Base-by-base conservation (phyloP, 1,284 basidiomycete species). In the Naganishia cerealis region DNA sequence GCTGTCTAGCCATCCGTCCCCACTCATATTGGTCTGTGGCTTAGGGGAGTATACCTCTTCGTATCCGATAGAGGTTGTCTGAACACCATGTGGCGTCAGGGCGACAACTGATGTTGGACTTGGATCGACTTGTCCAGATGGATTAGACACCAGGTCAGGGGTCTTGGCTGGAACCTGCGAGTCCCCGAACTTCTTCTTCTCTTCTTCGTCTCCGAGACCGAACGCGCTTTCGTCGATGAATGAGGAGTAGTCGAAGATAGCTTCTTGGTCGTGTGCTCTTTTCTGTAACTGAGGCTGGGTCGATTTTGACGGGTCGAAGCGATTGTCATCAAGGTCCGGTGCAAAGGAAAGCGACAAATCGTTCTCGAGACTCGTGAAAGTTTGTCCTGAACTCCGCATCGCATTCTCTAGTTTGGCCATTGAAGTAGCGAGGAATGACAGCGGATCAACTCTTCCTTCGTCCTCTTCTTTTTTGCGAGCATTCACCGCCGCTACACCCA, bases 211-310 rank as follows among this genome's bases (percentile, higher is more conserved):
- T 9, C 46, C 57, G 24, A 61, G 38, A 12, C 57, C 62, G 16
- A 69, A 63, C 4, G 62, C 70, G 33, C 26, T 54, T 39, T 68
- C 57, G 33, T 71, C 67, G 58, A 71, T 71, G 46, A 66, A 71
- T 16, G 57, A 67, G 29, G 67, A 68, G 21, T 68, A 68, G 54
- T 71, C 70, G 46, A 71, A 71, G 24, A 42, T 50, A 26, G 52
- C 46, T 26, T 63, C 48, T 42, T 56, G 63, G 33, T 66, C 63
- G 33, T 57, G 40, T 16, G 63, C 54, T n/a, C 63, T 53, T 21
- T 42, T 43, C 33, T 56, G 54, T 12, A 50, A 54, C 8, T 52
- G 18, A 9, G 63, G 54, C 33, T 57, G 53, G 10, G 15, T 66
- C 40, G 46, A 57, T 29, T 33, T 53, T 39, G 48, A 58, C 16